A percentile compares a stretch with the other conserved stretches of the same genome.
Evolutionary conservation across 2,329 filamentous ascomycete species (phyloP).

Genomic region (Pseudovirgaria hyperparasitica): DNA sequence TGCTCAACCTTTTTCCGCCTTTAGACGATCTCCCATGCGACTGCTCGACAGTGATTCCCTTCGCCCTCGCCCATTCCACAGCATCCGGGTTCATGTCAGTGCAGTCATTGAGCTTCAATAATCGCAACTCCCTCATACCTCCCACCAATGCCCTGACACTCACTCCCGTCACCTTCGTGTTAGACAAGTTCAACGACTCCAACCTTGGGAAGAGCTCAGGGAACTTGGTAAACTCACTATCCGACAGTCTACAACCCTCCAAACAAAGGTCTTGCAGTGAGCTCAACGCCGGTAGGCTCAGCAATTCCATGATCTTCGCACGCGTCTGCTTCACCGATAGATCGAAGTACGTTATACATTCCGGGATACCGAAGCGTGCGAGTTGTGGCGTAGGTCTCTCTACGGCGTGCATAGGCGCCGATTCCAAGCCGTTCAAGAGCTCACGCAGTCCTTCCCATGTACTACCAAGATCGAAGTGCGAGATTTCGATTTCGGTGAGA

Average conservation of each 20-base stretch:
- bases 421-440: no score
- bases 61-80: conserved; percentile 24
- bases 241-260: conserved; percentile 10
- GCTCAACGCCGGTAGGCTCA: conserved; percentile 3
- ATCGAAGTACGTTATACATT: no score
- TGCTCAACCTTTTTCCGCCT: no score
- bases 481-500: no score
- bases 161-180: conserved; percentile 27
- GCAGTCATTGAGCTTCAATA: conserved; percentile 23
- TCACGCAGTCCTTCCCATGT: no score
- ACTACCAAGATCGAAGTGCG: no score
- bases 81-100: conserved; percentile 24
- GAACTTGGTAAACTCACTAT: conserved; percentile 19
- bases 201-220: conserved; percentile 10
- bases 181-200: conserved; percentile 20
- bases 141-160: conserved; percentile 26
- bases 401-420: conserved; percentile 3
- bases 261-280: neutral
- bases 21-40: no score
- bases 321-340: no score
- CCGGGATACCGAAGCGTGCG: no score
- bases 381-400: neutral
- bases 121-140: conserved; percentile 12
- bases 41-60: conserved; percentile 22
- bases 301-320: conserved; percentile 3